A percentile compares a stretch with the other conserved stretches of the same genome.
These are phyloP conservation scores for Lichtheimia corymbifera DNA, from an alignment of 371 early-diverging fungal species.

Conservation along the genomic window DNA sequence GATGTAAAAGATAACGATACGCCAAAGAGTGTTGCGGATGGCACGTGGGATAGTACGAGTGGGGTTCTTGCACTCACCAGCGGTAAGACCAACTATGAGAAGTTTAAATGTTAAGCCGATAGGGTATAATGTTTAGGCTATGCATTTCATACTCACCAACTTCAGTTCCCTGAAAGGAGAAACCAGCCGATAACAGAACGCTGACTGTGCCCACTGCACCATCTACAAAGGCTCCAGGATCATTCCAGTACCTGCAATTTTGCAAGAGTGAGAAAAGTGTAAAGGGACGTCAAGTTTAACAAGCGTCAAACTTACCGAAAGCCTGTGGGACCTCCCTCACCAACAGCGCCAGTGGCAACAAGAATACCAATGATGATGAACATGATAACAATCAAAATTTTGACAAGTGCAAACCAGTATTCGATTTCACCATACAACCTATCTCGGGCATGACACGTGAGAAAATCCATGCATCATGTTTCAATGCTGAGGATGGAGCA, in stretches of 20 bases:
- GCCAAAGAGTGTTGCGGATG: constrained; percentile 68
- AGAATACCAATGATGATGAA: constrained; percentile 63
- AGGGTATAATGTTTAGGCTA: too few species aligned
- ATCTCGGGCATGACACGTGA: not conserved
- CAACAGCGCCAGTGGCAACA: constrained; percentile 67
- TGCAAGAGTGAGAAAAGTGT: not conserved
- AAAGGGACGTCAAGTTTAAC: too few species aligned
- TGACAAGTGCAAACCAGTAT: constrained; percentile 73
- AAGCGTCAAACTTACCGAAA: constrained; percentile 28
- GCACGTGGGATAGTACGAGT: constrained; percentile 70
- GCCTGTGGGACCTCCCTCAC: constrained; percentile 55
- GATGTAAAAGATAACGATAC: constrained; percentile 74
- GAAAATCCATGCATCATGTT: not conserved
- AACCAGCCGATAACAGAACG: constrained; percentile 78
- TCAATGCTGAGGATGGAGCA: not conserved
- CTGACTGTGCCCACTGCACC: constrained; percentile 70
- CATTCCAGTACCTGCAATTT: constrained; percentile 58
- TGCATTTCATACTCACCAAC: constrained; percentile 34
- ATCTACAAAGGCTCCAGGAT: constrained; percentile 65
- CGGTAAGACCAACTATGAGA: constrained; percentile 55
- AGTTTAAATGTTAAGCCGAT: not conserved
- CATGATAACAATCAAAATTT: constrained; percentile 67
- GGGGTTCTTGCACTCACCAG: constrained; percentile 65
- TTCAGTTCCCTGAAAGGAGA: constrained; percentile 85
- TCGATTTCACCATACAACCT: constrained; percentile 68